Evolutionary conservation across 768 basidiomycete species (phyloP).

Genomic region (Agrocybe praecox): DNA sequence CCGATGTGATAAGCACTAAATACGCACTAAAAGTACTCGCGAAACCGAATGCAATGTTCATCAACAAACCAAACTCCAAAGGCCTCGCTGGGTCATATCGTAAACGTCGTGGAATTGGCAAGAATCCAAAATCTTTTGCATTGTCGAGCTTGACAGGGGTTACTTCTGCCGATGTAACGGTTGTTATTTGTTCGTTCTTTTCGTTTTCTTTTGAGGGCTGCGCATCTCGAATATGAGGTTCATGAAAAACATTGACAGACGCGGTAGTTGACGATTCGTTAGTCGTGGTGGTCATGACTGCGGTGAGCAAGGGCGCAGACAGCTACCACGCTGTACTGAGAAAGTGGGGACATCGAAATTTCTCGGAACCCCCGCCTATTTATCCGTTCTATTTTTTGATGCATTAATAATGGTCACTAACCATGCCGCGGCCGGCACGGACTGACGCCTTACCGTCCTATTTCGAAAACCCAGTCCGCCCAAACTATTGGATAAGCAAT

Average conservation of each 20-base stretch:
- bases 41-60: constrained; percentile 65
- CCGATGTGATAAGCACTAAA: no score
- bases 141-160: not conserved
- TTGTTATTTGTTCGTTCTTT: not conserved
- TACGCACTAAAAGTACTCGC: constrained; percentile 59
- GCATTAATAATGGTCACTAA: not conserved
- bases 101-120: constrained; percentile 62
- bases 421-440: not conserved
- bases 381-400: not conserved
- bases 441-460: not conserved
- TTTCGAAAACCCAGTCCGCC: no score
- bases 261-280: not conserved
- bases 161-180: not conserved
- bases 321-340: not conserved
- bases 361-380: not conserved
- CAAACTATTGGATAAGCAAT: no score
- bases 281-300: not conserved
- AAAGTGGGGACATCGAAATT: not conserved
- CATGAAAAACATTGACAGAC: not conserved
- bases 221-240: not conserved
- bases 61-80: constrained; percentile 50
- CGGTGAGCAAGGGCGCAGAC: not conserved
- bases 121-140: constrained; percentile 53
- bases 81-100: constrained; percentile 54
- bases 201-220: not conserved